phyloP scores from a whole-genome alignment of 805 yeast genomes.

The Teunomyces funiuensis region DNA sequence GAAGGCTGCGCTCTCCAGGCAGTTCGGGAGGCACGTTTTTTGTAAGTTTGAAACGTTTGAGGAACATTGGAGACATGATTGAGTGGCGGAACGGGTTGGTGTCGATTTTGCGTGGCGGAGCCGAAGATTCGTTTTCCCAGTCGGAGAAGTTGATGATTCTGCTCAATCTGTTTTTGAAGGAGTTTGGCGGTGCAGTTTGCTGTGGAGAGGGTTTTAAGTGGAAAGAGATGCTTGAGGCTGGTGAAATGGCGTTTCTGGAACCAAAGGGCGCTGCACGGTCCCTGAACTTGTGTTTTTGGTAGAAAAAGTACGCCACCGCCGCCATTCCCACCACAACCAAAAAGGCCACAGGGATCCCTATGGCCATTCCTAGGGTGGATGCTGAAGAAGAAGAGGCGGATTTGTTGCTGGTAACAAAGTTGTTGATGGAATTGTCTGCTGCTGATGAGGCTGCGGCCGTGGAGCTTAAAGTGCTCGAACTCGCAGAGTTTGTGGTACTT shows the following conservation, averaged over 20 bases:
- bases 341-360: constrained; percentile 24
- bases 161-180: constrained; percentile 24
- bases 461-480: neutral
- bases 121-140: constrained; percentile 3
- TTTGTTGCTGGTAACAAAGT: neutral
- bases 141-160: constrained; percentile 23
- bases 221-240: neutral
- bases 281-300: constrained; percentile 9
- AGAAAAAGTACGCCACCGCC: constrained; percentile 8
- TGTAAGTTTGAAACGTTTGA: constrained; percentile 32
- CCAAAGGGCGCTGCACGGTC: neutral
- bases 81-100: neutral
- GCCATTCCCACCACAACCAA: constrained; percentile 10
- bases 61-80: constrained; percentile 29
- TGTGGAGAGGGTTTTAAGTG: neutral
- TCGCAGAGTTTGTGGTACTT: neutral
- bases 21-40: constrained; percentile 8
- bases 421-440: neutral
- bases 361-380: constrained; percentile 20
- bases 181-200: constrained; percentile 16
- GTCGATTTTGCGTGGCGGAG: neutral
- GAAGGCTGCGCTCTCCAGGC: neutral
- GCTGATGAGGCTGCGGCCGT: neutral
- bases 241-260: neutral
- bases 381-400: constrained; percentile 5